A percentile compares a stretch with the other conserved stretches of the same genome.
These are phyloP conservation scores for Clonostachys solani DNA, from an alignment of 2,329 filamentous ascomycete genomes.

Conservation along the genomic window DNA sequence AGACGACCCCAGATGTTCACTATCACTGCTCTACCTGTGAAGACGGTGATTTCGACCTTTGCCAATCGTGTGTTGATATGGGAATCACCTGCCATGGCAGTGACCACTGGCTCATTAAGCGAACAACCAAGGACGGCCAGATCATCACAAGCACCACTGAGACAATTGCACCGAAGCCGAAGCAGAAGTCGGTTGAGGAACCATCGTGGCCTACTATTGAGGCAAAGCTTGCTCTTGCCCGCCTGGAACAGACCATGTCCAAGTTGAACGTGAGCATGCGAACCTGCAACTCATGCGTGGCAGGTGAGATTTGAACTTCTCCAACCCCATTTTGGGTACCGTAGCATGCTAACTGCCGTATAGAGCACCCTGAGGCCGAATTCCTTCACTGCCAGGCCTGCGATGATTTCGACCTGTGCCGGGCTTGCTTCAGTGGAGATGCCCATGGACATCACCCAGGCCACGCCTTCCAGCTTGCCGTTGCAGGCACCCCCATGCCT, in stretches of 20 bases:
- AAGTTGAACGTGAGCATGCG: constrained; percentile 34
- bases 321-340: constrained; percentile 3
- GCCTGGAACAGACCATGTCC: constrained; percentile 3
- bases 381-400: constrained; percentile 85
- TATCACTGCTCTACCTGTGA: constrained; percentile 96
- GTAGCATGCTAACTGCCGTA: not conserved
- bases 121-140: constrained; percentile 68
- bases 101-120: constrained; percentile 93
- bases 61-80: constrained; percentile 69
- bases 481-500: constrained; percentile 57
- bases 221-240: constrained; percentile 2
- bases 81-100: constrained; percentile 75
- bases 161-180: constrained; percentile 63
- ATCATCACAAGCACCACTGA: constrained; percentile 86
- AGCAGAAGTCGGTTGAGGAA: constrained; percentile 6
- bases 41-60: constrained; percentile 91
- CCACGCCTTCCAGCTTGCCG: constrained; percentile 72
- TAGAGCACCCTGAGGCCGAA: constrained; percentile 68
- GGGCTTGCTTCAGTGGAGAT: constrained; percentile 69
- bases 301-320: constrained; percentile 16
- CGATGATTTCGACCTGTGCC: constrained; percentile 90
- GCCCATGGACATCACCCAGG: constrained; percentile 88
- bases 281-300: constrained; percentile 66
- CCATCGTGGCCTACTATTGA: not conserved
- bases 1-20: constrained; percentile 73